A percentile compares a stretch with the other conserved stretches of the same genome.
Evolutionary conservation across 306 rosid genomes (phyloP).

Genomic region (Carpinus viminea): DNA sequence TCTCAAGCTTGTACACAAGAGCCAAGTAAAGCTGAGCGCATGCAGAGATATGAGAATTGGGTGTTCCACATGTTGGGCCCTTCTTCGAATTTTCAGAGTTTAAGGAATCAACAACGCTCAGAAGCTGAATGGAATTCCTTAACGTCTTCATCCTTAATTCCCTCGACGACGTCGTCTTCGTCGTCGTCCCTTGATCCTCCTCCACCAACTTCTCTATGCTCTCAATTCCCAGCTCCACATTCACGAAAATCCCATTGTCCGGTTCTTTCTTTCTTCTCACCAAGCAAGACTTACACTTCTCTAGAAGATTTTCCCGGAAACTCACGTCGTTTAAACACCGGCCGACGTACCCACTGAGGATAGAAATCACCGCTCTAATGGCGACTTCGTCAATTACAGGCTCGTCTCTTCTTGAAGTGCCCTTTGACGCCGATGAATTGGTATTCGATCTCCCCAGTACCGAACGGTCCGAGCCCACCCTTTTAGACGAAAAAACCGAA

Average conservation of each 20-base stretch:
- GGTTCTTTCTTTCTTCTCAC: conserved; percentile 32
- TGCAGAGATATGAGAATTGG: conserved; percentile 62
- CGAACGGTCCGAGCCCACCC: conserved; percentile 41
- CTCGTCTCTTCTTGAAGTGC: conserved; percentile 38
- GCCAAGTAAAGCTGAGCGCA: conserved; percentile 79
- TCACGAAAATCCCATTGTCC: conserved; percentile 38
- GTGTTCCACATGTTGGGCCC: conserved; percentile 43
- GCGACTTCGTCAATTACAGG: conserved; percentile 63
- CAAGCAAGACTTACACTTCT: conserved; percentile 59
- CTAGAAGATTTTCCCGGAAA: conserved; percentile 48
- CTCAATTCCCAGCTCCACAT: conserved; percentile 49
- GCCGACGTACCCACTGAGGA: conserved; percentile 67
- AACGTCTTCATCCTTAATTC: conserved; percentile 43
- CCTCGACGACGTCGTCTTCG: conserved; percentile 20
- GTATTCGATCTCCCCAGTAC: conserved; percentile 41
- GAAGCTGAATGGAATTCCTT: conserved; percentile 46
- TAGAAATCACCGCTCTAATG: conserved; percentile 58
- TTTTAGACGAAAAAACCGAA: conserved; percentile 39
- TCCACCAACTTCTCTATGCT: conserved; percentile 56
- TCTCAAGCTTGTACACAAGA: conserved; percentile 67
- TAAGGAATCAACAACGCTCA: conserved; percentile 54
- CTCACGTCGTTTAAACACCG: conserved; percentile 50
- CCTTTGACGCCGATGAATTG: conserved; percentile 35
- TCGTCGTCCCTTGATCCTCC: conserved; percentile 33
- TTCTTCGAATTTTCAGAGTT: conserved; percentile 38